Conservation (phyloP, 169 alveolate species). For the Plasmodium malariae region DNA sequence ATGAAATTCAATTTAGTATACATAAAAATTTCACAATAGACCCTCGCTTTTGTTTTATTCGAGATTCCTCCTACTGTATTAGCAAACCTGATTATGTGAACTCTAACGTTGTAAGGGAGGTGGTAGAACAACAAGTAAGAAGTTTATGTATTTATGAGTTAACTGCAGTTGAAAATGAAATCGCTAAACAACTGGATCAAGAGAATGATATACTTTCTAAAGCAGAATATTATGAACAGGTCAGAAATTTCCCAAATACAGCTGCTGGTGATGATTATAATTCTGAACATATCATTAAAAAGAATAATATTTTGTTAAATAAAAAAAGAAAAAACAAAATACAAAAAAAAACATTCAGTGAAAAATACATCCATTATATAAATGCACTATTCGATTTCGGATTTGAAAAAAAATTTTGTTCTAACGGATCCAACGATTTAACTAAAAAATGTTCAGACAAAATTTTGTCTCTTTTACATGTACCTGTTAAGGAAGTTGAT, state of each 20-base stretch:
- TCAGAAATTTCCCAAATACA: not conserved
- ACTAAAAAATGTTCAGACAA: conserved; percentile 67
- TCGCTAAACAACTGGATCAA: not conserved
- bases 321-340: not conserved
- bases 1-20: conserved; percentile 54
- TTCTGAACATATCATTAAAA: not conserved
- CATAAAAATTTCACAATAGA: conserved; percentile 63
- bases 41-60: conserved; percentile 55
- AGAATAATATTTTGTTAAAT: not conserved
- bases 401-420: conserved; percentile 50
- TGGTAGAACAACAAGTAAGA: conserved; percentile 70
- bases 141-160: conserved; percentile 59
- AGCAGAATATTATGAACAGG: not conserved
- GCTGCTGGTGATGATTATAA: not conserved
- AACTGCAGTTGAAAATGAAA: conserved; percentile 16
- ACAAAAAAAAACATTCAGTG: conserved; percentile 32
- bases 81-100: conserved; percentile 70
- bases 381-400: conserved; percentile 69
- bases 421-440: conserved; percentile 60
- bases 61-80: conserved; percentile 69
- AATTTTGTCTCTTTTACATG: conserved; percentile 13
- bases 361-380: conserved; percentile 43
- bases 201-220: not conserved
- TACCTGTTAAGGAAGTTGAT: conserved; percentile 45
- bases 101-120: conserved; percentile 51